These are phyloP conservation scores for Puccinia coronata DNA, from an alignment of 1,284 basidiomycete species.

Conservation along the genomic window DNA sequence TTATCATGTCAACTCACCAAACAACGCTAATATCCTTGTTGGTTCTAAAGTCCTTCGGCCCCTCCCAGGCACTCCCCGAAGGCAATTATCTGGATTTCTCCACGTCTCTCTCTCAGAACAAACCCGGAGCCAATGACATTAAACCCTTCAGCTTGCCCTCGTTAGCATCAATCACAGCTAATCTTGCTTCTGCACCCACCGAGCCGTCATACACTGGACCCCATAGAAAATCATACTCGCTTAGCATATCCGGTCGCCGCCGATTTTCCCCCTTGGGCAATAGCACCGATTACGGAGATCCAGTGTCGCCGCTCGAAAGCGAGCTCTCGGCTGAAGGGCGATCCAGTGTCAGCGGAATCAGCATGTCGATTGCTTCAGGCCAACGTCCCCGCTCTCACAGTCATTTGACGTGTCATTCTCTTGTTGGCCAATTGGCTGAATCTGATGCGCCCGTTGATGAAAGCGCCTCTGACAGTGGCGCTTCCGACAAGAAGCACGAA, in stretches of 20 bases:
- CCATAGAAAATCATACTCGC: constrained; percentile 18
- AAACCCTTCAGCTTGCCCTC: constrained; percentile 43
- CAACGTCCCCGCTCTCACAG: constrained; percentile 39
- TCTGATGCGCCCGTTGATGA: constrained; percentile 24
- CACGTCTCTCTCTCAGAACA: not conserved
- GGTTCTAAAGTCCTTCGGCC: not conserved
- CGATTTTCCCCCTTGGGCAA: constrained; percentile 35
- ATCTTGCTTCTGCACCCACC: not conserved
- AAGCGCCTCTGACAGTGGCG: constrained; percentile 40
- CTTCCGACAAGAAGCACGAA: constrained; percentile 38
- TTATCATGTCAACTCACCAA: not conserved
- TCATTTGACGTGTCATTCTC: constrained; percentile 9
- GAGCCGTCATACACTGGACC: constrained; percentile 32
- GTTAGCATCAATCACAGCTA: constrained; percentile 36
- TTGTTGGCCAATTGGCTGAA: not conserved
- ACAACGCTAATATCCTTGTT: not conserved
- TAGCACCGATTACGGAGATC: constrained; percentile 27
- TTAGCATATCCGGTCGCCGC: constrained; percentile 22
- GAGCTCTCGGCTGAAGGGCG: constrained; percentile 28
- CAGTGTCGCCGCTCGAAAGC: constrained; percentile 21
- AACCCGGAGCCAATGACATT: not conserved
- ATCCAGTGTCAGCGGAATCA: constrained; percentile 16
- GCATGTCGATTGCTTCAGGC: constrained; percentile 26
- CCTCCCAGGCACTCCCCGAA: constrained; percentile 1
- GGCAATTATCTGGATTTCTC: not conserved